Conservation (phyloP, 805 yeast genomes). For the Lachancea kluyveri region DNA sequence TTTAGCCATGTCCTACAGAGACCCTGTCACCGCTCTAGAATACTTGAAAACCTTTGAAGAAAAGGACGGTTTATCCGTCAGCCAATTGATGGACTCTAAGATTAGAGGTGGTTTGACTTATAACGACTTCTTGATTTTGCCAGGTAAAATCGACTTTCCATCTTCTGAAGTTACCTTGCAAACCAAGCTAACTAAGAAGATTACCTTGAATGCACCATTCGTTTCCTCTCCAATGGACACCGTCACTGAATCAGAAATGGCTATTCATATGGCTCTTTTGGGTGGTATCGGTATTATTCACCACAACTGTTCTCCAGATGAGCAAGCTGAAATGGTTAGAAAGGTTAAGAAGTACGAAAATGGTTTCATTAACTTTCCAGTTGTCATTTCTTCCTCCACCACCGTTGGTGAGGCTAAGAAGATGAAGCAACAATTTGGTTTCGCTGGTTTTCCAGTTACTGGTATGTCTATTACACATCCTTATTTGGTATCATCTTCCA, state of each 20-base stretch:
- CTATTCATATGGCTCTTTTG: conserved; percentile 94
- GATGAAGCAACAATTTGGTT: conserved; percentile 71
- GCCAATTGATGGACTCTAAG: conserved; percentile 82
- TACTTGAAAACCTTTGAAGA: conserved; percentile 56
- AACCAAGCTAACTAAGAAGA: conserved; percentile 84
- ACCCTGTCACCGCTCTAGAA: conserved; percentile 58
- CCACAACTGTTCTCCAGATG: conserved; percentile 94
- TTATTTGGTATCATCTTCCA: too few species aligned
- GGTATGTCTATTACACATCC: conserved; percentile 79
- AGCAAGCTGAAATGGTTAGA: conserved; percentile 97
- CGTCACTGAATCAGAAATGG: conserved; percentile 96
- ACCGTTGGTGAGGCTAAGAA: conserved; percentile 78
- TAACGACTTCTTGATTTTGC: conserved; percentile 91
- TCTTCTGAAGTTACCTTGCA: conserved; percentile 73
- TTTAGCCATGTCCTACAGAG: conserved; percentile 35
- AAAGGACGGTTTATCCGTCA: conserved; percentile 82
- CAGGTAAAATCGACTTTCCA: conserved; percentile 90
- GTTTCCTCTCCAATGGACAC: conserved; percentile 99
- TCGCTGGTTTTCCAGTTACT: conserved; percentile 98
- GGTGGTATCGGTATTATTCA: conserved; percentile 99
- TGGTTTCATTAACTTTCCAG: conserved; percentile 93
- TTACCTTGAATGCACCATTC: conserved; percentile 87
- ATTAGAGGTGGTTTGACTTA: conserved; percentile 94
- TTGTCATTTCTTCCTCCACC: conserved; percentile 68
- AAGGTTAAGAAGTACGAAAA: conserved; percentile 96